Percentiles rank a stretch among this genome's conserved stretches.
Evolutionary conservation across 1,139 yeast species (phyloP).

Genomic region (Lodderomyces elongisporus): DNA sequence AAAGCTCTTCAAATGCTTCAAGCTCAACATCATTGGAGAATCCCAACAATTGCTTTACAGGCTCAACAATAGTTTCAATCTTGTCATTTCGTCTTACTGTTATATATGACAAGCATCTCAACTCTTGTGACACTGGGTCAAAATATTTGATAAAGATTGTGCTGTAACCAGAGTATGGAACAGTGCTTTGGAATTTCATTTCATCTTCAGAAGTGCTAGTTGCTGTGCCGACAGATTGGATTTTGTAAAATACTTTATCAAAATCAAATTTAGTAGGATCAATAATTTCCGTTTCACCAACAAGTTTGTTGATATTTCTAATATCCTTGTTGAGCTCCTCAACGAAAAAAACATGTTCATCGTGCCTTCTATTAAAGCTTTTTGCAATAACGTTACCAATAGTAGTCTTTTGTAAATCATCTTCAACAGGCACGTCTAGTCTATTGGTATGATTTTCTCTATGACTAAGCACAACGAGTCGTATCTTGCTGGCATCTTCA

Average conservation of each 20-base stretch:
- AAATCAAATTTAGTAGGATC: conserved; percentile 24
- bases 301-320: conserved; percentile 15
- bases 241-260: conserved; percentile 17
- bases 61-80: conserved; percentile 41
- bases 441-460: conserved; percentile 74
- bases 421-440: conserved; percentile 49
- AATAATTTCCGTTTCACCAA: conserved; percentile 5
- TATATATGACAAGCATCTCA: conserved; percentile 63
- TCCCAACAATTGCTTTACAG: conserved; percentile 41
- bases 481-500: conserved; percentile 24
- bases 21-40: conserved; percentile 38
- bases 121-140: conserved; percentile 50
- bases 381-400: conserved; percentile 38
- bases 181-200: conserved; percentile 16
- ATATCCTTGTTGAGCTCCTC: conserved; percentile 39
- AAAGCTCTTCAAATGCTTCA: conserved; percentile 64
- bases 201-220: conserved; percentile 2
- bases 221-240: conserved; percentile 13
- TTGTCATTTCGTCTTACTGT: conserved; percentile 47
- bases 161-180: conserved; percentile 33
- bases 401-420: conserved; percentile 23
- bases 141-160: conserved; percentile 67
- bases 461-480: conserved; percentile 62
- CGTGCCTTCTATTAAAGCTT: conserved; percentile 36
- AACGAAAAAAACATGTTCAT: conserved; percentile 45